Percentiles rank a stretch among this genome's conserved stretches.
phyloP scores from a whole-genome alignment of 139 green algal genomes.

The Chlamydomonas eustigma region DNA sequence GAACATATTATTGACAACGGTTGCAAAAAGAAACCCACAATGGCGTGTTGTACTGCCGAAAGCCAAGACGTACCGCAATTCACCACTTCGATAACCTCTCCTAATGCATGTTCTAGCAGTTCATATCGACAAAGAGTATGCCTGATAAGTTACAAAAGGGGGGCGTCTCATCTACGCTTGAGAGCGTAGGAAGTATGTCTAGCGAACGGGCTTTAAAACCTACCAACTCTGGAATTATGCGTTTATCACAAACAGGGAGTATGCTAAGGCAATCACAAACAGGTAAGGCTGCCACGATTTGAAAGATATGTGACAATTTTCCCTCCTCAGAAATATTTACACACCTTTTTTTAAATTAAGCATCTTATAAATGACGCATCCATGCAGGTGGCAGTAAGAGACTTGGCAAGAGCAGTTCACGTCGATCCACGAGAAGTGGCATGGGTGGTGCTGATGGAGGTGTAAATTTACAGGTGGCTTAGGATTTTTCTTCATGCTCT shows the following conservation, averaged over 20 bases:
- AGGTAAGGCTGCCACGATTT: neutral
- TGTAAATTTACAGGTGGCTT: constrained; percentile 1
- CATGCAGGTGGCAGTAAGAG: neutral
- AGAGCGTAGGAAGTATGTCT: neutral
- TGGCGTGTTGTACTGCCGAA: too few species aligned
- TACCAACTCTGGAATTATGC: neutral
- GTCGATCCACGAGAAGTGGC: neutral
- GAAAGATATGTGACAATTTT: neutral
- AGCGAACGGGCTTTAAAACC: neutral
- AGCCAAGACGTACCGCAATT: too few species aligned
- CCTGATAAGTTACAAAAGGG: too few species aligned
- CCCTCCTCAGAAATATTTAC: neutral
- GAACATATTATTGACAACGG: too few species aligned
- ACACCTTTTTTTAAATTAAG: neutral
- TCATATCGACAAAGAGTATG: too few species aligned
- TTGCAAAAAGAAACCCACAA: too few species aligned
- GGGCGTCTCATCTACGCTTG: too few species aligned
- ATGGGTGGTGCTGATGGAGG: neutral
- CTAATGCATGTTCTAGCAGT: too few species aligned
- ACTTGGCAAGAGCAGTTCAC: neutral
- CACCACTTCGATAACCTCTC: too few species aligned
- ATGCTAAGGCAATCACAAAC: neutral
- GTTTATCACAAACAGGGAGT: neutral
- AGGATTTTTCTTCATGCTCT: too few species aligned
- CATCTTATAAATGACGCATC: neutral